phyloP scores from a whole-genome alignment of 140 eudicot species.

The Ambrosia hybrid region DNA sequence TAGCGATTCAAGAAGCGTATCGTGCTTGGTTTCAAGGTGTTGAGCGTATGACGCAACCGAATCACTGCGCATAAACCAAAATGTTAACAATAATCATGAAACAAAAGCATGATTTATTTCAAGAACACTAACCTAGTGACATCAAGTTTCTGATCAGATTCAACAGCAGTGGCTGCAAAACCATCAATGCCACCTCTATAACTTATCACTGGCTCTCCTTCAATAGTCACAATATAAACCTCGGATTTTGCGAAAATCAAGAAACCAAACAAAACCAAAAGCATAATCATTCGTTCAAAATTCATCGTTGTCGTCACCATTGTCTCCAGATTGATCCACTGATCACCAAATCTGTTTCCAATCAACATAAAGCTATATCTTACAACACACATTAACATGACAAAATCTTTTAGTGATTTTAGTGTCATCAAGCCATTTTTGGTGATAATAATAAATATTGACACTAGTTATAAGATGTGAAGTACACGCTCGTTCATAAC shows the following conservation, averaged over 20 bases:
- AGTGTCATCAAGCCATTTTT: no score
- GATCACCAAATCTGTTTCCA: conserved; percentile 35
- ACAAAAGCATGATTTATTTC: neutral
- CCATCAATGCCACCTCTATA: conserved; percentile 80
- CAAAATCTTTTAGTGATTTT: no score
- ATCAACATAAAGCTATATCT: conserved; percentile 17
- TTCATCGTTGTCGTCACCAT: conserved; percentile 41
- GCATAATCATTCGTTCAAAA: conserved; percentile 32
- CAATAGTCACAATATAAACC: conserved; percentile 9
- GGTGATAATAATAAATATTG: no score
- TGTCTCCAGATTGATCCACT: conserved; percentile 37
- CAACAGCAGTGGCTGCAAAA: conserved; percentile 89
- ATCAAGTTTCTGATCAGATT: conserved; percentile 78
- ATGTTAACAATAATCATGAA: neutral
- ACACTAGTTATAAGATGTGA: no score
- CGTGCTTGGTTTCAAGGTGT: conserved; percentile 80
- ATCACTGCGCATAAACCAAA: conserved; percentile 52
- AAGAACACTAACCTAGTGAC: conserved; percentile 62
- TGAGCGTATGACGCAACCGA: conserved; percentile 69
- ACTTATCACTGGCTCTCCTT: conserved; percentile 95
- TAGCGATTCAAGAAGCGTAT: conserved; percentile 70
- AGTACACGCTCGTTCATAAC: neutral
- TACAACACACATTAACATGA: no score
- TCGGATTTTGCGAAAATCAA: conserved; percentile 47
- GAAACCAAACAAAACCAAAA: conserved; percentile 44